Evolutionary conservation across 2,329 filamentous ascomycete species (phyloP).

Genomic region (Pseudovirgaria hyperparasitica): DNA sequence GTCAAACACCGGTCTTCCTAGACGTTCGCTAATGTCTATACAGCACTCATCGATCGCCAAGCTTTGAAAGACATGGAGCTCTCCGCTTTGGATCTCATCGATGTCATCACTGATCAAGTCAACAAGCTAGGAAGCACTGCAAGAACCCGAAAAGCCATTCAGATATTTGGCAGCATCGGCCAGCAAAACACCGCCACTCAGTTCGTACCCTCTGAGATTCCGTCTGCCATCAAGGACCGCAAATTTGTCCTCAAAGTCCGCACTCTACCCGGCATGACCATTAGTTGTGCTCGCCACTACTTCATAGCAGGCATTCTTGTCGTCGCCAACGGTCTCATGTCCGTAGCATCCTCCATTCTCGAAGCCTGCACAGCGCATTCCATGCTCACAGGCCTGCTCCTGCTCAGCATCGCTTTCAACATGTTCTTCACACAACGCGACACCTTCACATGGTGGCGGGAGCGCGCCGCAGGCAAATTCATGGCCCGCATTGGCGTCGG

Average conservation of each 20-base stretch:
- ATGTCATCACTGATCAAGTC: slow-evolving; percentile 66
- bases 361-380: slow-evolving; percentile 60
- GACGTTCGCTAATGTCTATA: too few species aligned
- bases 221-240: slow-evolving; percentile 20
- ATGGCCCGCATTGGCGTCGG: slow-evolving; percentile 72
- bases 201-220: slow-evolving; percentile 21
- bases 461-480: slow-evolving; percentile 66
- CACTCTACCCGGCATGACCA: slow-evolving; percentile 56
- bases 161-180: slow-evolving; percentile 67
- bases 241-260: slow-evolving; percentile 35
- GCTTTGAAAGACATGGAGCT: slow-evolving; percentile 64
- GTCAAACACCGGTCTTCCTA: slow-evolving; percentile 2
- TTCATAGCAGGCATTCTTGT: slow-evolving; percentile 66
- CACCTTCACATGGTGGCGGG: slow-evolving; percentile 69
- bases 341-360: slow-evolving; percentile 50
- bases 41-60: slow-evolving; percentile 42
- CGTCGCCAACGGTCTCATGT: slow-evolving; percentile 65
- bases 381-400: slow-evolving; percentile 57
- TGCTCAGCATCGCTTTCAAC: slow-evolving; percentile 59
- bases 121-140: slow-evolving; percentile 59
- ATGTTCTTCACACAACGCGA: slow-evolving; percentile 62
- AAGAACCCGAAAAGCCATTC: slow-evolving; percentile 64
- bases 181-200: slow-evolving; percentile 50
- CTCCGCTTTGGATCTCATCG: slow-evolving; percentile 62
- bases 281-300: too few species aligned